These are phyloP conservation scores for Geosmithia morbida DNA, from an alignment of 2,329 filamentous ascomycete species.

Conservation along the genomic window DNA sequence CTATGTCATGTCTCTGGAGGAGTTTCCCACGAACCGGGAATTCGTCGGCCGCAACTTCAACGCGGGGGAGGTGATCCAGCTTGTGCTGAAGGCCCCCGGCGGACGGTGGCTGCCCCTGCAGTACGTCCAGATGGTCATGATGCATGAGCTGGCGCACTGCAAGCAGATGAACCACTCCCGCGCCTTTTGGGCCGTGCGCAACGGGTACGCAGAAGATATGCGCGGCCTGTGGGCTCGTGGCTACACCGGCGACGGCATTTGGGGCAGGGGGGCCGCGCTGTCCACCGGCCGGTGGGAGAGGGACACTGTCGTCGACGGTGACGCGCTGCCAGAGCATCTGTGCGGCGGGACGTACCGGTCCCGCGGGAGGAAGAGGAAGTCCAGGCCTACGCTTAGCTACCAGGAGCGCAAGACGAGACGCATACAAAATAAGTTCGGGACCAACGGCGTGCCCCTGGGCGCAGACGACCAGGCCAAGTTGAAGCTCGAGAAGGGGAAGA, in stretches of 20 bases:
- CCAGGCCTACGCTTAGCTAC: conserved; percentile 42
- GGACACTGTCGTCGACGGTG: conserved; percentile 34
- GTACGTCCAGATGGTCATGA: conserved; percentile 90
- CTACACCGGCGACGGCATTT: conserved; percentile 73
- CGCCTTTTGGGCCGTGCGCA: conserved; percentile 68
- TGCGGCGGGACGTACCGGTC: conserved; percentile 71
- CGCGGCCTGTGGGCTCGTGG: conserved; percentile 51
- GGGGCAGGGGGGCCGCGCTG: conserved; percentile 58
- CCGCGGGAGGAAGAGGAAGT: conserved; percentile 39
- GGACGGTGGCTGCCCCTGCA: conserved; percentile 66
- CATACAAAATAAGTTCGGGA: conserved; percentile 65
- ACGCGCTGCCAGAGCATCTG: conserved; percentile 53
- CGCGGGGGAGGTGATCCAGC: conserved; percentile 71
- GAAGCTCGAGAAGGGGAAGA: conserved; percentile 52
- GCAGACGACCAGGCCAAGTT: conserved; percentile 52
- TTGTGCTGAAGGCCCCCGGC: conserved; percentile 57
- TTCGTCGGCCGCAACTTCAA: conserved; percentile 89
- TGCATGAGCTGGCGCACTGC: conserved; percentile 81
- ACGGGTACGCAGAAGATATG: conserved; percentile 59
- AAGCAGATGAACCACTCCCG: conserved; percentile 83
- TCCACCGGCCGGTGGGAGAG: conserved; percentile 43
- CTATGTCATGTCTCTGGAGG: conserved; percentile 58
- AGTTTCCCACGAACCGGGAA: conserved; percentile 67
- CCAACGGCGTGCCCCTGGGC: conserved; percentile 52
- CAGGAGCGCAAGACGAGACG: conserved; percentile 59